A percentile compares a stretch with the other conserved stretches of the same genome.
These are phyloP conservation scores for Corrigiola litoralis DNA, from an alignment of 179 eudicot genomes.

Conservation along the genomic window DNA sequence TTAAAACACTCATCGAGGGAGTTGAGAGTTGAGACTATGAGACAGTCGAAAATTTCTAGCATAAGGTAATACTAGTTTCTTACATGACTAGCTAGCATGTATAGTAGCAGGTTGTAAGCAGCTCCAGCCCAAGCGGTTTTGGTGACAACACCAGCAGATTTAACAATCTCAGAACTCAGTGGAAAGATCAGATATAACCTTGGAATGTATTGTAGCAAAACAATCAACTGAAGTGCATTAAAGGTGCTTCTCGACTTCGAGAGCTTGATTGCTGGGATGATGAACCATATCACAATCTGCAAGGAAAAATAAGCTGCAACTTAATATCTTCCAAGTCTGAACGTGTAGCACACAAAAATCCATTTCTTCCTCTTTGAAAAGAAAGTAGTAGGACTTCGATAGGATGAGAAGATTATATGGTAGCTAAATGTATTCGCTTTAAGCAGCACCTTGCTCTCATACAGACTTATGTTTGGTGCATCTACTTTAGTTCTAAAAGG, in stretches of 20 bases:
- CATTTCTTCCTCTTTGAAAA: too few relatives aligned
- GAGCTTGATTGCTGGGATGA: slow-evolving; percentile 60
- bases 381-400: too few relatives aligned
- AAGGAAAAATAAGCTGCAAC: not conserved
- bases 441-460: too few relatives aligned
- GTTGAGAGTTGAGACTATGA: not conserved
- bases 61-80: slow-evolving; percentile 15
- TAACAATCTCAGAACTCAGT: slow-evolving; percentile 62
- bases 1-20: not conserved
- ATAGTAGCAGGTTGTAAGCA: slow-evolving; percentile 71
- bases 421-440: too few relatives aligned
- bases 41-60: too few relatives aligned
- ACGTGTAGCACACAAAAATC: too few relatives aligned
- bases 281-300: slow-evolving; percentile 80
- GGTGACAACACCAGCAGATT: slow-evolving; percentile 77
- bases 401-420: too few relatives aligned
- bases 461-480: too few relatives aligned
- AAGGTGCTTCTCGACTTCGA: slow-evolving; percentile 60
- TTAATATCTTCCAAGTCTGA: not conserved
- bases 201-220: slow-evolving; percentile 63
- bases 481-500: too few relatives aligned
- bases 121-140: slow-evolving; percentile 92
- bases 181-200: slow-evolving; percentile 72
- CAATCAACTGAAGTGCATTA: slow-evolving; percentile 63
- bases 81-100: slow-evolving; percentile 90